Percentiles rank a stretch among this genome's conserved stretches.
Evolutionary conservation across 2,329 filamentous ascomycete genomes (phyloP).

Genomic region (Metarhizium anisopliae): DNA sequence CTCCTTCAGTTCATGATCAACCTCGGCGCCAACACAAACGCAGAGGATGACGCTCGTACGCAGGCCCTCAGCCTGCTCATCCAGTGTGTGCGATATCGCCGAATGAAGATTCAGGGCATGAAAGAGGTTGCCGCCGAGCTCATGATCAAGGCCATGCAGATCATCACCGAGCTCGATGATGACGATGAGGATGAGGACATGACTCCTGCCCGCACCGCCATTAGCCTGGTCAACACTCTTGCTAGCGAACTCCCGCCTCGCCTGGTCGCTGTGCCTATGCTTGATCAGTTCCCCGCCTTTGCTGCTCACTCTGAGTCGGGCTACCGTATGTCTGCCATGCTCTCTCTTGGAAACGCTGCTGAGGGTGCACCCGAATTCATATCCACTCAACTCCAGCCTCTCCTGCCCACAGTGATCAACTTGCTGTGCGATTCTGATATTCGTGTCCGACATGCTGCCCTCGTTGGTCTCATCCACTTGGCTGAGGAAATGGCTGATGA

Average conservation of each 20-base stretch:
- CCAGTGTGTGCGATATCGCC: conserved; percentile 83
- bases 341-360: conserved; percentile 86
- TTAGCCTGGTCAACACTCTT: conserved; percentile 82
- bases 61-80: conserved; percentile 92
- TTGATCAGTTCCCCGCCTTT: conserved; percentile 78
- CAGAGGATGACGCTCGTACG: conserved; percentile 76
- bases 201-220: conserved; percentile 74
- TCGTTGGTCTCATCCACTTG: conserved; percentile 80
- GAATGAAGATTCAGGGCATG: conserved; percentile 90
- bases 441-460: conserved; percentile 75
- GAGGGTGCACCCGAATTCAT: conserved; percentile 98
- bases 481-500: conserved; percentile 92
- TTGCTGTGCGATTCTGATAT: conserved; percentile 78
- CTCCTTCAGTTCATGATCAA: conserved; percentile 92
- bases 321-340: conserved; percentile 80
- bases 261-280: conserved; percentile 86
- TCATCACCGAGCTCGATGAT: conserved; percentile 80
- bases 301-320: conserved; percentile 66
- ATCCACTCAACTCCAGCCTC: conserved; percentile 77
- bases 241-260: conserved; percentile 82
- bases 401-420: conserved; percentile 76
- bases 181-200: conserved; percentile 67
- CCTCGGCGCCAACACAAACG: conserved; percentile 64
- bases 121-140: conserved; percentile 75
- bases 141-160: conserved; percentile 79